Evolutionary conservation across 805 yeast genomes (phyloP).

Genomic region (Hanseniaspora vineae): DNA sequence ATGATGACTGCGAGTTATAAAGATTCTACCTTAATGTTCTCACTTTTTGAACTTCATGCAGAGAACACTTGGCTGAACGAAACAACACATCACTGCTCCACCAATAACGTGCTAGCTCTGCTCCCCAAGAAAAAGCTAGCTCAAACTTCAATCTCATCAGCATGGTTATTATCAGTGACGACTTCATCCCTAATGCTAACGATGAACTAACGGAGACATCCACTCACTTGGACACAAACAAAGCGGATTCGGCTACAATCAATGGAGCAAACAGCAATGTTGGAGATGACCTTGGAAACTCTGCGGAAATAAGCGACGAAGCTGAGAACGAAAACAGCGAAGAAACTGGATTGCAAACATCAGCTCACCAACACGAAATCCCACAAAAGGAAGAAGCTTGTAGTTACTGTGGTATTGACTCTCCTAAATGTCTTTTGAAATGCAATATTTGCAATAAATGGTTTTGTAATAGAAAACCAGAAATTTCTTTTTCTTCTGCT

Average conservation of each 20-base stretch:
- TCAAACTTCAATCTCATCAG: background rate
- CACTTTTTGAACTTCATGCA: too few species aligned
- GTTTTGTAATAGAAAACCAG: slow-evolving; percentile 73
- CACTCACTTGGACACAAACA: too few species aligned
- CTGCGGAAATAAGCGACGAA: background rate
- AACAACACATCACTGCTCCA: too few species aligned
- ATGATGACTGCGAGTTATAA: too few species aligned
- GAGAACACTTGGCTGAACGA: too few species aligned
- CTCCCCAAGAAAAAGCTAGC: background rate
- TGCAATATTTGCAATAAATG: slow-evolving; percentile 71
- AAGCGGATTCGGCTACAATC: too few species aligned
- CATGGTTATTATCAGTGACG: background rate
- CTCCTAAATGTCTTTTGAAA: slow-evolving; percentile 52
- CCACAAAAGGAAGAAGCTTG: slow-evolving; percentile 15
- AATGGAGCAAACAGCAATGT: too few species aligned
- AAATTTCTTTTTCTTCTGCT: slow-evolving; percentile 2
- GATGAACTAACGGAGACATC: background rate
- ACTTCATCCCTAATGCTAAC: background rate
- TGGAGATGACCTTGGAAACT: too few species aligned
- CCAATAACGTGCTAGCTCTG: too few species aligned
- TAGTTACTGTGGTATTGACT: slow-evolving; percentile 63
- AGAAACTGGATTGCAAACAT: too few species aligned
- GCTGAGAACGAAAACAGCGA: background rate
- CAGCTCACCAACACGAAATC: background rate
- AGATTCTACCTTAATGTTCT: too few species aligned